These are phyloP conservation scores for Gossypium stocksii DNA, from an alignment of 345 rosid genomes.

Conservation along the genomic window DNA sequence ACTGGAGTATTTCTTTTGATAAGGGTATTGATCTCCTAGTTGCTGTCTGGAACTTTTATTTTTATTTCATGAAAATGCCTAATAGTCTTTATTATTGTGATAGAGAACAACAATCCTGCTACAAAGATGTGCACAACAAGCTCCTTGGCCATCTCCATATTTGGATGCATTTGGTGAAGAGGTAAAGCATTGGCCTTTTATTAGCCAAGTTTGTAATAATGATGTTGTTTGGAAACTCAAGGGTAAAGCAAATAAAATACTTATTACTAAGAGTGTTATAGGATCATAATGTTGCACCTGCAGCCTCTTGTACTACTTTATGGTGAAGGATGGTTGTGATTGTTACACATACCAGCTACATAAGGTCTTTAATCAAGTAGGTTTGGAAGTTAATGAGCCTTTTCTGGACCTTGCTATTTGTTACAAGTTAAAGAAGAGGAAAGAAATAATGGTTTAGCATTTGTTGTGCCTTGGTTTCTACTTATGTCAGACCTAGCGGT, in stretches of 20 bases:
- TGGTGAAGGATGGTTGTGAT: not conserved
- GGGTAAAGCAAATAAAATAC: not conserved
- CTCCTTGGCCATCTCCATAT: slow-evolving; percentile 93
- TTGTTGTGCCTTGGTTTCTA: not conserved
- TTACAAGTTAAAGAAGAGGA: not conserved
- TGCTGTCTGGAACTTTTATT: not conserved
- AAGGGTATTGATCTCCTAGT: slow-evolving; percentile 40
- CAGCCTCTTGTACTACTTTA: not conserved
- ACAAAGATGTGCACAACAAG: slow-evolving; percentile 72
- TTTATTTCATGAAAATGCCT: slow-evolving; percentile 11
- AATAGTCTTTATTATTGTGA: slow-evolving; percentile 13
- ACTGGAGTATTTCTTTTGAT: slow-evolving; percentile 78
- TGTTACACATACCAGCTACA: not conserved
- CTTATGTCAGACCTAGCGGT: slow-evolving; percentile 4
- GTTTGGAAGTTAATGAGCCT: not conserved
- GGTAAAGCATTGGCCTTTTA: slow-evolving; percentile 35
- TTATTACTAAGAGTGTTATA: not conserved
- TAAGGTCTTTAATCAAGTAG: not conserved
- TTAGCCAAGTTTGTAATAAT: not conserved
- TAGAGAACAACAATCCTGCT: slow-evolving; percentile 80
- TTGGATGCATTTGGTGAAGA: slow-evolving; percentile 97
- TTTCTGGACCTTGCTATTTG: not conserved
- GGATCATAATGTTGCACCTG: not conserved
- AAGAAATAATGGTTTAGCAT: not conserved
- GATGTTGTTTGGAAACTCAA: not conserved